Conservation (phyloP, 768 basidiomycete genomes). For the Tremella yokohamensis region DNA sequence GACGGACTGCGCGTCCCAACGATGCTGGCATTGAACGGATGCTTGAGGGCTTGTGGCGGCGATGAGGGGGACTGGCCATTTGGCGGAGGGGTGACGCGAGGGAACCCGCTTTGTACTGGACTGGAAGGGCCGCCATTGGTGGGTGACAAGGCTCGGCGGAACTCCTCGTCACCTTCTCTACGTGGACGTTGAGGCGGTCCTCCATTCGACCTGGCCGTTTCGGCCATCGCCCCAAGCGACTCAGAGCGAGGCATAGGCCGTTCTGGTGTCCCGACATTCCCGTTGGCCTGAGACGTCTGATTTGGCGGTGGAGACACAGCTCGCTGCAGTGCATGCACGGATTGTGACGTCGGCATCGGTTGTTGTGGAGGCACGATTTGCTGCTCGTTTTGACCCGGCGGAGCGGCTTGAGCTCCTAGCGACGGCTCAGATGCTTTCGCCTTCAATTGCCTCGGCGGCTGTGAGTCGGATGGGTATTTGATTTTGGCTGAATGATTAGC, state of each 20-base stretch:
- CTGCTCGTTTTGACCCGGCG: not conserved
- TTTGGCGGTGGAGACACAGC: not conserved
- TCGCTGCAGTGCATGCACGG: not conserved
- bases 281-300: not conserved
- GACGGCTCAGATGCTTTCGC: not conserved
- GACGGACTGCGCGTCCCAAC: slow-evolving; percentile 60
- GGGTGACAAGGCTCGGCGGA: slow-evolving; percentile 65
- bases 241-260: slow-evolving; percentile 21
- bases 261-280: not conserved
- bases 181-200: slow-evolving; percentile 52
- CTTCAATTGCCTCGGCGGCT: slow-evolving; percentile 21
- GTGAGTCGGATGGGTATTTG: slow-evolving; percentile 17
- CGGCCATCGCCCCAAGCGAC: slow-evolving; percentile 14
- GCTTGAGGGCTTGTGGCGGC: slow-evolving; percentile 28
- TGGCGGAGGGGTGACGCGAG: slow-evolving; percentile 31
- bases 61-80: slow-evolving; percentile 29
- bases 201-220: slow-evolving; percentile 30
- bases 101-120: slow-evolving; percentile 23
- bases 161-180: slow-evolving; percentile 42
- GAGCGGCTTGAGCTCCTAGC: not conserved
- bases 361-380: not conserved
- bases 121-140: slow-evolving; percentile 36
- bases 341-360: not conserved
- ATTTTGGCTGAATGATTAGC: slow-evolving; percentile 56
- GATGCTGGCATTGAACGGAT: slow-evolving; percentile 53